A percentile compares a stretch with the other conserved stretches of the same genome.
Evolutionary conservation across 495 filamentous ascomycete genomes (phyloP).

Genomic region (Neurospora sp.): DNA sequence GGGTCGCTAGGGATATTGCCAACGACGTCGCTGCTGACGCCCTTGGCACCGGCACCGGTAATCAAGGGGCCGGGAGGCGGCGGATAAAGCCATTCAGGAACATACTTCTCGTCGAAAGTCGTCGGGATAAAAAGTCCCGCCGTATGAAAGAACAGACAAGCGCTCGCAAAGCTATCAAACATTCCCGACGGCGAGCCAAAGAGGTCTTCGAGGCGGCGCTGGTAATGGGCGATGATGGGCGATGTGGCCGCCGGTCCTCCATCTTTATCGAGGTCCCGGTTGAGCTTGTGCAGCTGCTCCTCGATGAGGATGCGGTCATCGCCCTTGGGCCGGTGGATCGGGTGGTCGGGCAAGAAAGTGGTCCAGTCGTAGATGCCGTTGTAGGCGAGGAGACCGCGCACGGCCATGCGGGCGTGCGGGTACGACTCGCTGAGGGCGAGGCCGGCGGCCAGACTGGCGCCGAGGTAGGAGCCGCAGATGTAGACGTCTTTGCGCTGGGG

Average conservation of each 20-base stretch:
- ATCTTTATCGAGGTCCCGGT: background rate
- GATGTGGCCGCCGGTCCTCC: background rate
- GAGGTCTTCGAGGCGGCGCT: slow-evolving; percentile 10
- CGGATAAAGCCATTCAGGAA: background rate
- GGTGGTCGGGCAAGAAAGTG: slow-evolving; percentile 35
- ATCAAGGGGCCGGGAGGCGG: background rate
- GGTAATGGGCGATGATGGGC: background rate
- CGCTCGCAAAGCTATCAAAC: slow-evolving; percentile 45
- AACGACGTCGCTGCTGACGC: slow-evolving; percentile 1
- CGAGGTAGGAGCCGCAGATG: slow-evolving; percentile 40
- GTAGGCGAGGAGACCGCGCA: slow-evolving; percentile 36
- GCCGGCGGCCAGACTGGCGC: slow-evolving; percentile 37
- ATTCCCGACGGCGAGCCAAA: slow-evolving; percentile 31
- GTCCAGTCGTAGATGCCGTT: slow-evolving; percentile 49
- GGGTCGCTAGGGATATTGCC: background rate
- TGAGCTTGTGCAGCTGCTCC: background rate
- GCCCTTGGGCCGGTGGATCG: slow-evolving; percentile 15
- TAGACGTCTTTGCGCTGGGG: slow-evolving; percentile 27
- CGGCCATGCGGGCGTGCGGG: slow-evolving; percentile 20
- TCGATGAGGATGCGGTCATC: background rate
- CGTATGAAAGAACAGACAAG: slow-evolving; percentile 42
- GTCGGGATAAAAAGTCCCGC: slow-evolving; percentile 28
- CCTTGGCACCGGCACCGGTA: background rate
- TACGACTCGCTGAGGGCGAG: slow-evolving; percentile 40
- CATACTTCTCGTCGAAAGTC: slow-evolving; percentile 18